These are phyloP conservation scores for Solanum pennellii DNA, from an alignment of 257 asterid genomes.

Conservation along the genomic window DNA sequence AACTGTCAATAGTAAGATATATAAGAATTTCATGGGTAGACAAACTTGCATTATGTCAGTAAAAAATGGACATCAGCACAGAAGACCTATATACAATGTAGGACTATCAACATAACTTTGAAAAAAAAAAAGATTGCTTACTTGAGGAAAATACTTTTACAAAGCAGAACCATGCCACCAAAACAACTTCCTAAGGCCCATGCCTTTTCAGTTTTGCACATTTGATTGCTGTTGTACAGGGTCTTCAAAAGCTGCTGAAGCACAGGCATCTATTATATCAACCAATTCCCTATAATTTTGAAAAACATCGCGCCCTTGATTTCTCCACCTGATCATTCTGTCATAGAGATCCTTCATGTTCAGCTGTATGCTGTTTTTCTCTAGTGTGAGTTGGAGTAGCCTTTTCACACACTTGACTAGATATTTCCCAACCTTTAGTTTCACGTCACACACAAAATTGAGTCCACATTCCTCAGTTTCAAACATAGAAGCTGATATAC, in stretches of 20 bases:
- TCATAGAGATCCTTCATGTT: slow-evolving; percentile 41
- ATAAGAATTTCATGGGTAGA: not conserved
- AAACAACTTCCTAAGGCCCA: not conserved
- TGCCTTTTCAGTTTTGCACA: not conserved
- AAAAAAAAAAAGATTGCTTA: not conserved
- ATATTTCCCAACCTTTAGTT: slow-evolving; percentile 33
- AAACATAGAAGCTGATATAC: slow-evolving; percentile 31
- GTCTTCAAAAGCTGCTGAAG: not conserved
- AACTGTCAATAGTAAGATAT: not conserved
- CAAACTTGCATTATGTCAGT: not conserved
- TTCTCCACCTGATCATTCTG: slow-evolving; percentile 45
- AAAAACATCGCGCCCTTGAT: slow-evolving; percentile 37
- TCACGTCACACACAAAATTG: slow-evolving; percentile 32
- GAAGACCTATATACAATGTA: not conserved
- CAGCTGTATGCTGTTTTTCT: slow-evolving; percentile 15
- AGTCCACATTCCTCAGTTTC: slow-evolving; percentile 46
- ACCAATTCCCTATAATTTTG: slow-evolving; percentile 31
- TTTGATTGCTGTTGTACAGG: not conserved
- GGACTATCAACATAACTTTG: not conserved
- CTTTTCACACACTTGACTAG: slow-evolving; percentile 50
- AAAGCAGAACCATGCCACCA: not conserved
- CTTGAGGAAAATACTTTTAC: not conserved
- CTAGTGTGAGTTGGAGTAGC: slow-evolving; percentile 21
- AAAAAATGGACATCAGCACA: not conserved
- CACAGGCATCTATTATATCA: slow-evolving; percentile 24